A percentile compares a stretch with the other conserved stretches of the same genome.
These are phyloP conservation scores for Mortierella sp. DNA, from an alignment of 371 early-diverging fungal species.

Conservation along the genomic window DNA sequence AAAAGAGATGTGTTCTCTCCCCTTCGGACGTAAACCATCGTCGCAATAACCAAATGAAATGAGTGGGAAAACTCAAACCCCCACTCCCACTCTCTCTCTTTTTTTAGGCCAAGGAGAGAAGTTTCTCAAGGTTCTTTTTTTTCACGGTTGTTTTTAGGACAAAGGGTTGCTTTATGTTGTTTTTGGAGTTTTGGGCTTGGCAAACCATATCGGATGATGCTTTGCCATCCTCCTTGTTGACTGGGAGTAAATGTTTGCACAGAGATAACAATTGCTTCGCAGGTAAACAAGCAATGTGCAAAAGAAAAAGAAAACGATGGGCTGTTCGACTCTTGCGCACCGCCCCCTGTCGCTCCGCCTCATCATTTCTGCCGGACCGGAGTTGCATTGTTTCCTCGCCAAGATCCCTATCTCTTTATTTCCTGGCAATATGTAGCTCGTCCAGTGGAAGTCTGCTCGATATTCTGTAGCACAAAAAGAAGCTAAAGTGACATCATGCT, in stretches of 20 bases:
- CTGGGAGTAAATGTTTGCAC: no score
- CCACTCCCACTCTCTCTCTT: background rate
- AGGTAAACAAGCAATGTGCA: no score
- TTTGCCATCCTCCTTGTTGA: no score
- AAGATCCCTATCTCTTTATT: background rate
- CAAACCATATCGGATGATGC: no score
- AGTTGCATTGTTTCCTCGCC: background rate
- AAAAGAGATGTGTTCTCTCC: background rate
- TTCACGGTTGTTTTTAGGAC: background rate
- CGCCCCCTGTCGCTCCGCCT: background rate
- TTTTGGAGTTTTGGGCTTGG: conserved; percentile 2
- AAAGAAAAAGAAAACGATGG: no score
- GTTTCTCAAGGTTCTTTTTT: conserved; percentile 8
- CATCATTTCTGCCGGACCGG: background rate
- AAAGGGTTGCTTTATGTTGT: background rate
- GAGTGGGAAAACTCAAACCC: background rate
- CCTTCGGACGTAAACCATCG: no score
- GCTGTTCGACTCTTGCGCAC: background rate
- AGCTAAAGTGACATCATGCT: background rate
- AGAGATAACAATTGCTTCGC: no score
- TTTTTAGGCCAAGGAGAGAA: background rate
- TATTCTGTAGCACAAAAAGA: background rate
- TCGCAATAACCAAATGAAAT: background rate
- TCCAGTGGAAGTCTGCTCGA: background rate
- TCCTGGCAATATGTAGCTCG: background rate